These are phyloP conservation scores for Polygonum aviculare DNA, from an alignment of 148 eudicot genomes.

Conservation along the genomic window DNA sequence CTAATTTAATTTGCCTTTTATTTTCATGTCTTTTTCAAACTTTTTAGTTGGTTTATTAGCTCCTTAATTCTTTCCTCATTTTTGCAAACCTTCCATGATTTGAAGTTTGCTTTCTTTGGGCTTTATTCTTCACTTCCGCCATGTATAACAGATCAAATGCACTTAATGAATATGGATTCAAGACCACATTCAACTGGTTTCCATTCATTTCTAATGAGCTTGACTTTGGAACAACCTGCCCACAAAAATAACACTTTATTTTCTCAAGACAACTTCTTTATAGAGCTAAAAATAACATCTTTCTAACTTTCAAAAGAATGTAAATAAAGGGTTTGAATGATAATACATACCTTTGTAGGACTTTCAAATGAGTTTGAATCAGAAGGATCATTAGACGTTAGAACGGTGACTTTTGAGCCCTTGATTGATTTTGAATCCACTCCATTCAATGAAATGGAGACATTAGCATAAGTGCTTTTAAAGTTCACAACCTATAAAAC, in stretches of 20 bases:
- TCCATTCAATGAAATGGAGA: neutral
- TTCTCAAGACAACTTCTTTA: neutral
- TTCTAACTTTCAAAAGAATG: neutral
- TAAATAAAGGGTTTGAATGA: neutral
- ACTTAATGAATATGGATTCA: neutral
- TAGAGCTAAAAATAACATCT: neutral
- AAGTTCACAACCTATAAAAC: neutral
- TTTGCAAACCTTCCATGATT: constrained; percentile 1
- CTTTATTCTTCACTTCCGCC: neutral
- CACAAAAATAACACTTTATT: neutral
- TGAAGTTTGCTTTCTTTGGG: neutral
- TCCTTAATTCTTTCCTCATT: neutral
- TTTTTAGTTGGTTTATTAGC: neutral
- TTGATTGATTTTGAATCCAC: neutral
- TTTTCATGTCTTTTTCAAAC: neutral
- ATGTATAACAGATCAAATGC: neutral
- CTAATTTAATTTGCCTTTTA: neutral
- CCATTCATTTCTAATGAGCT: constrained; percentile 5
- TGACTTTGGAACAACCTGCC: constrained; percentile 1
- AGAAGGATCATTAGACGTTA: neutral
- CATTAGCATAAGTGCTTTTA: neutral
- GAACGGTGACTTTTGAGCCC: neutral
- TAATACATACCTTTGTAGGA: neutral
- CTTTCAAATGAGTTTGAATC: constrained; percentile 5
- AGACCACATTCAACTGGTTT: neutral